Evolutionary conservation across 805 yeast genomes (phyloP), one percentile per base, ranked within the genome.

Genomic region (Cyberlindnera meyerae): DNA sequence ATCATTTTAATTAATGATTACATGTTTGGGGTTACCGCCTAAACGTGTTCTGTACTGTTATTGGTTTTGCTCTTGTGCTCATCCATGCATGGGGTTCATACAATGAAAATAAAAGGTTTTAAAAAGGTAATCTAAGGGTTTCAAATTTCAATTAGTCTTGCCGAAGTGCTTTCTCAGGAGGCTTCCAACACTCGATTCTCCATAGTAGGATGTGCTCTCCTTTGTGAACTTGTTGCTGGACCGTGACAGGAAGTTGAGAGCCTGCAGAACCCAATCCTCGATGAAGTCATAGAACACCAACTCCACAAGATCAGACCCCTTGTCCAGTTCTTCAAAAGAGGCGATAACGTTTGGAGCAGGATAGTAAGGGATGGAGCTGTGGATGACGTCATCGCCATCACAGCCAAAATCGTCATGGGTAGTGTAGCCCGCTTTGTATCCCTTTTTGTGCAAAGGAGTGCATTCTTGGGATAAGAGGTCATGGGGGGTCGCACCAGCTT

Each of bases 351-450:
- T 89, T 8, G 97, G 96, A 4, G 87, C 66, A 7, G 69, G 72
- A 56, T 71, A 80, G 39, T 70, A 63, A 0, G 65, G 63, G 31
- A 82, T 71, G 2, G 84, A 71, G 40, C 62, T 65, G 61, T 83
- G 89, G 39, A 77, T 49, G 26, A 87, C 70, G 65, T 84, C 97
- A 55, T 93, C 98, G 16, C 98, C 98, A 44, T 79, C 77, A 45
- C 66, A 60, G 0, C 97, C 98, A 48, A 71, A 69, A 52, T 90
- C 97, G 55, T 93, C 98, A 31, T 60, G 50, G 0, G 98, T 90
- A 0, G 77, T 79, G 49, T 82, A 84, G 0, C 98, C 98, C 42
- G 74, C 75, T 1, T 77, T 51, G 11, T 70, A 52, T 8, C 48
- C 52, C 5, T 40, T 34, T 7, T 40, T 26, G n/a, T 39, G 15